These are phyloP conservation scores for Wickerhamiella dianesei DNA, from an alignment of 805 yeast genomes.

Conservation along the genomic window DNA sequence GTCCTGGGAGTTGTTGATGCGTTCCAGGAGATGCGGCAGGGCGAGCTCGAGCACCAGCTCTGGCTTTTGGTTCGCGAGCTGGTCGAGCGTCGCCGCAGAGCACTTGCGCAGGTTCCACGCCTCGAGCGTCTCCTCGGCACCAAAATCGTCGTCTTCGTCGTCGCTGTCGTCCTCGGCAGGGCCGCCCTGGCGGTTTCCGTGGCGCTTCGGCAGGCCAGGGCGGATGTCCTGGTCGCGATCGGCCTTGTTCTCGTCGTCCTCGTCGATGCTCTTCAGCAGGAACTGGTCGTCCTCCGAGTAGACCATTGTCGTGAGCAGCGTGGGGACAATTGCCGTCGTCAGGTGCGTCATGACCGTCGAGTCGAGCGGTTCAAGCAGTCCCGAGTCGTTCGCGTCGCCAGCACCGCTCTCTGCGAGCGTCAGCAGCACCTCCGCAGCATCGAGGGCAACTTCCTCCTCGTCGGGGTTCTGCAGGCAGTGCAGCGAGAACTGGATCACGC, in stretches of 20 bases:
- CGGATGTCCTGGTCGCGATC: constrained; percentile 80
- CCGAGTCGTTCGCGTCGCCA: constrained; percentile 40
- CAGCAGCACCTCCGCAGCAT: constrained; percentile 84
- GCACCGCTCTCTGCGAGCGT: constrained; percentile 53
- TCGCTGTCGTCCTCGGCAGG: constrained; percentile 35
- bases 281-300: constrained; percentile 72
- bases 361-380: constrained; percentile 31
- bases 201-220: constrained; percentile 66
- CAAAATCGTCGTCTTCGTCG: constrained; percentile 55
- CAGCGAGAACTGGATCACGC: constrained; percentile 72
- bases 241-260: constrained; percentile 61
- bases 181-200: constrained; percentile 20
- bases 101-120: constrained; percentile 92
- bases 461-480: constrained; percentile 51
- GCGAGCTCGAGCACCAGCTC: constrained; percentile 49
- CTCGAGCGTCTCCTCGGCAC: constrained; percentile 48
- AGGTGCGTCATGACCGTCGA: not conserved
- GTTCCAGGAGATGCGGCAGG: constrained; percentile 62
- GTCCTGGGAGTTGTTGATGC: constrained; percentile 43
- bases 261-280: constrained; percentile 49
- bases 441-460: constrained; percentile 68
- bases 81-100: constrained; percentile 84
- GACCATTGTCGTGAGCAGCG: constrained; percentile 67
- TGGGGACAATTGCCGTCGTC: constrained; percentile 49
- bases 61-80: constrained; percentile 56